Evolutionary conservation across 495 filamentous ascomycete species (phyloP).

Genomic region (Xanthoparmelia taractica): DNA sequence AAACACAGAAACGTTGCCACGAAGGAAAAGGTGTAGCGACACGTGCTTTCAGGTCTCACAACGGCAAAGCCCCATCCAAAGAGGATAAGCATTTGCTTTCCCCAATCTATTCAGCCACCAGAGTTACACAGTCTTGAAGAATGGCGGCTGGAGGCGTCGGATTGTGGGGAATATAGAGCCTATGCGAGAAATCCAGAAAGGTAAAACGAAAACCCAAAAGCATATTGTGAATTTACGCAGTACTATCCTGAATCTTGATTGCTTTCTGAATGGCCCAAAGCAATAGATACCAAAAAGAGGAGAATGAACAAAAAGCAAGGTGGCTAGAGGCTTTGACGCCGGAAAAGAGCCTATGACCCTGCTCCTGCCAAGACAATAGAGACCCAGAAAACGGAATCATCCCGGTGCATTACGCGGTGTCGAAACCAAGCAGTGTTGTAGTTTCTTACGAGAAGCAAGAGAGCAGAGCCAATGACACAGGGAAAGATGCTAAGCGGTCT

Average conservation of each 20-base stretch:
- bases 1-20: conserved; percentile 1
- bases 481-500: neutral
- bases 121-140: neutral
- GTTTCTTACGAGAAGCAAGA: neutral
- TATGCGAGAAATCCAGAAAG: neutral
- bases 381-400: neutral
- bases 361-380: neutral
- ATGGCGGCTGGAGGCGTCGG: neutral
- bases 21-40: neutral
- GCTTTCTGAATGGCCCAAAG: neutral
- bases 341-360: neutral
- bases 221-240: neutral
- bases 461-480: neutral
- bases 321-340: neutral
- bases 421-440: neutral
- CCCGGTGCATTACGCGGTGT: neutral
- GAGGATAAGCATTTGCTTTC: neutral
- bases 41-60: neutral
- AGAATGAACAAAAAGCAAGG: neutral
- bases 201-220: neutral
- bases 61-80: neutral
- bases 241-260: neutral
- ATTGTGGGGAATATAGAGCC: neutral
- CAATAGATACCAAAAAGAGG: too few species aligned
- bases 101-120: neutral